Evolutionary conservation across 441 rosid genomes (phyloP).

Genomic region (Jatropha multifida): DNA sequence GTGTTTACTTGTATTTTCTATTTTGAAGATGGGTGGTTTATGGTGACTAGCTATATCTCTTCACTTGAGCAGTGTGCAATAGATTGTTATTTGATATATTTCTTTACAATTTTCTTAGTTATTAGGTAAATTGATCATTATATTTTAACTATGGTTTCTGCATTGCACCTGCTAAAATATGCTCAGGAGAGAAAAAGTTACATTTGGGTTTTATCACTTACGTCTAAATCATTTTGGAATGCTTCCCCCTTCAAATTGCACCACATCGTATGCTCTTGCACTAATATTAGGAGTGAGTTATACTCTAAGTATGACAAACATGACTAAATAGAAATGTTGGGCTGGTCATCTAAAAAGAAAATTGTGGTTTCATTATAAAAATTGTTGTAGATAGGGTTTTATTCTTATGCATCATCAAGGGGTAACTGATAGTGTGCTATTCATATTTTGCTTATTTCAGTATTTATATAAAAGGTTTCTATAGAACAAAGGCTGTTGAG

Average conservation of each 20-base stretch:
- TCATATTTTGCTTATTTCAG: not conserved
- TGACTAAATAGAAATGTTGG: not conserved
- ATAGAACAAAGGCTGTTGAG: not conserved
- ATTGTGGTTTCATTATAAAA: not conserved
- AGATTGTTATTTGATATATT: not conserved
- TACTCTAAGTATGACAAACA: not conserved
- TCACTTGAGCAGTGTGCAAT: not conserved
- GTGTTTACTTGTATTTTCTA: not conserved
- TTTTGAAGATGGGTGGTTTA: constrained; percentile 7
- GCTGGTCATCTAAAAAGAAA: not conserved
- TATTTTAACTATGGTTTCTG: not conserved
- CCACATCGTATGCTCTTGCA: not conserved
- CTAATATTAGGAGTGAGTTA: not conserved
- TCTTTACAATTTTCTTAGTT: not conserved
- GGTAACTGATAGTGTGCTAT: not conserved
- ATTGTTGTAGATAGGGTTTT: not conserved
- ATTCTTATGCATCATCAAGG: not conserved
- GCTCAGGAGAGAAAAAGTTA: not conserved
- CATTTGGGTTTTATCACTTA: not conserved
- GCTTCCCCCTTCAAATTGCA: not conserved
- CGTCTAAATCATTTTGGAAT: not conserved
- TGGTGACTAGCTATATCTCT: not conserved
- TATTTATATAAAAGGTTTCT: not conserved
- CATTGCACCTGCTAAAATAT: not conserved
- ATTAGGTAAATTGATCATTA: not conserved